Percentiles rank a stretch among this genome's conserved stretches.
phyloP scores from a whole-genome alignment of 2,329 filamentous ascomycete species.

The Didymosphaeria variabile region DNA sequence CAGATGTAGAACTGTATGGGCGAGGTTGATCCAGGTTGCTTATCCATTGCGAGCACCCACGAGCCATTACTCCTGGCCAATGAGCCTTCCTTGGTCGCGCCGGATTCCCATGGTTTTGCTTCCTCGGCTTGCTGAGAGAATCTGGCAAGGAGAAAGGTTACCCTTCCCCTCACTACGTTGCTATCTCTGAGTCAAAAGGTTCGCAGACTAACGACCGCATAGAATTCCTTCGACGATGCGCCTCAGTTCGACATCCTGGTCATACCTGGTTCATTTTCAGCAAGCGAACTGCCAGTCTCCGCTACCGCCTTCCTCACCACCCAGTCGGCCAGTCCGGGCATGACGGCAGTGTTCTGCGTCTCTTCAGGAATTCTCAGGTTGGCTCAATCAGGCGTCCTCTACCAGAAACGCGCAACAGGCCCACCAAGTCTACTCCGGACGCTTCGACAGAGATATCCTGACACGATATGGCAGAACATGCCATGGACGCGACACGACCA shows the following conservation, averaged over 20 bases:
- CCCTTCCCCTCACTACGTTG: constrained; percentile 25
- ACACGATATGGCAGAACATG: constrained; percentile 39
- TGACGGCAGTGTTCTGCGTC: constrained; percentile 42
- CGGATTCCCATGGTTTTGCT: constrained; percentile 44
- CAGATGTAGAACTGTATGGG: not conserved
- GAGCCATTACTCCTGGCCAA: constrained; percentile 44
- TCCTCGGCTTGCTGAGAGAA: constrained; percentile 40
- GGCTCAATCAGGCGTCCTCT: constrained; percentile 38
- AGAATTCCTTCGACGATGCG: constrained; percentile 47
- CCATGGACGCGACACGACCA: constrained; percentile 42
- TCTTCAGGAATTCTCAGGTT: constrained; percentile 43
- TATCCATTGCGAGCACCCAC: constrained; percentile 15
- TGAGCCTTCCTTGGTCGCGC: constrained; percentile 42
- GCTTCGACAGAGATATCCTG: constrained; percentile 40
- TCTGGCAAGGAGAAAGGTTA: constrained; percentile 52
- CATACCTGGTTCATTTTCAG: constrained; percentile 43
- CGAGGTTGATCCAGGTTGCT: not conserved
- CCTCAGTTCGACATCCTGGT: constrained; percentile 49
- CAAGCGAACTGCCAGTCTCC: constrained; percentile 29
- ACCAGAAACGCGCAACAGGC: constrained; percentile 38
- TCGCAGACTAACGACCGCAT: constrained; percentile 26
- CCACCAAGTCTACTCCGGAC: constrained; percentile 35
- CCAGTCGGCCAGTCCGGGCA: constrained; percentile 35
- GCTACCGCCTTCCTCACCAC: constrained; percentile 37
- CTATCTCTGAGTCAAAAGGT: not conserved